phyloP scores from a whole-genome alignment of 1,284 basidiomycete species.

The Naganishia sp. region DNA sequence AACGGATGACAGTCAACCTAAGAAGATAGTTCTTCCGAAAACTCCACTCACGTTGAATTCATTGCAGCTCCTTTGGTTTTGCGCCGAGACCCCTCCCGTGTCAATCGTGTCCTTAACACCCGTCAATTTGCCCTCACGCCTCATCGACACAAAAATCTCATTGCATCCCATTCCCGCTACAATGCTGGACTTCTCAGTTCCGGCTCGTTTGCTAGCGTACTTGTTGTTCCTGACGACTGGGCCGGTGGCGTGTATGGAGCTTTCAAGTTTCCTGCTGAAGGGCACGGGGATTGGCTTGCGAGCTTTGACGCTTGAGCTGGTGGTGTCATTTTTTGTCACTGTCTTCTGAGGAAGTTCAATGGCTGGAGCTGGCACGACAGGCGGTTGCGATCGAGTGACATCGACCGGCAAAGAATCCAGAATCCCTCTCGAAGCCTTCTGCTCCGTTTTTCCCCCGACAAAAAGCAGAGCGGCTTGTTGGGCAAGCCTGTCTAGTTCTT shows the following conservation, averaged over 20 bases:
- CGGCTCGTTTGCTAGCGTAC: no score
- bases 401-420: constrained; percentile 1
- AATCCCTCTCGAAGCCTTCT: neutral
- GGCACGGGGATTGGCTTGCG: neutral
- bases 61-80: no score
- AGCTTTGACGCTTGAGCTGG: neutral
- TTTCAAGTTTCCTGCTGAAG: constrained; percentile 1
- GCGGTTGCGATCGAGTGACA: neutral
- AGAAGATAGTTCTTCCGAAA: no score
- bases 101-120: no score
- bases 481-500: neutral
- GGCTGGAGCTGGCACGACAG: neutral
- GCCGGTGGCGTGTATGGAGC: neutral
- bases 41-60: no score
- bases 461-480: neutral
- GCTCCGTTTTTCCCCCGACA: neutral
- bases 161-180: neutral
- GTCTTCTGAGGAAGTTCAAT: no score
- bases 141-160: neutral
- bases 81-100: no score
- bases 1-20: no score
- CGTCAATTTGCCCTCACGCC: no score
- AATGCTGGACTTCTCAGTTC: neutral
- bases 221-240: no score
- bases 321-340: neutral